Percentiles rank a stretch among this genome's conserved stretches.
phyloP scores from a whole-genome alignment of 768 basidiomycete species.

The Daedaleopsis sinensis region DNA sequence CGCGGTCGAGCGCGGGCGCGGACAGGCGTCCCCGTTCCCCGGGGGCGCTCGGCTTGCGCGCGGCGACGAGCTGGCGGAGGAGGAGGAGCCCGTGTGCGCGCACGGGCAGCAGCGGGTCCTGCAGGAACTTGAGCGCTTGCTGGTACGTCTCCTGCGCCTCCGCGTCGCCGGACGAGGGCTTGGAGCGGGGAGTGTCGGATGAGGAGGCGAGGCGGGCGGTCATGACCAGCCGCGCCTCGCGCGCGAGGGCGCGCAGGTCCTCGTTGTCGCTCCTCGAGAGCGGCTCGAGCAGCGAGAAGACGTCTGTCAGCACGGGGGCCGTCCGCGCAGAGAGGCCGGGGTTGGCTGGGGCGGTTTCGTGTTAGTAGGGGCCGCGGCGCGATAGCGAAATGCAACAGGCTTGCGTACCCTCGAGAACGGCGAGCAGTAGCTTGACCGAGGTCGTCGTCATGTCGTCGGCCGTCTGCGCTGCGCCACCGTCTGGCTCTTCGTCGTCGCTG shows the following conservation, averaged over 20 bases:
- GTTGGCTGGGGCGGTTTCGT: constrained; percentile 40
- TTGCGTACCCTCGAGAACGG: constrained; percentile 79
- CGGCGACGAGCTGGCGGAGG: constrained; percentile 73
- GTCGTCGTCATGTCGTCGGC: constrained; percentile 60
- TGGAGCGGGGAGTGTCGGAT: constrained; percentile 38
- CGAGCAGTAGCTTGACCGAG: constrained; percentile 77
- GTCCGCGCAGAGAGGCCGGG: constrained; percentile 61
- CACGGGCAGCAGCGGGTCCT: constrained; percentile 92
- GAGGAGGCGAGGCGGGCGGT: constrained; percentile 75
- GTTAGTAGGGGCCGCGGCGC: background rate
- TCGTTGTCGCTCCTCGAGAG: constrained; percentile 51
- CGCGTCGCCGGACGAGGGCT: constrained; percentile 34
- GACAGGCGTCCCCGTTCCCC: constrained; percentile 1
- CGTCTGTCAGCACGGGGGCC: constrained; percentile 68
- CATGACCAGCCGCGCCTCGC: constrained; percentile 84
- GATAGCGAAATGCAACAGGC: background rate
- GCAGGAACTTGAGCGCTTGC: constrained; percentile 82
- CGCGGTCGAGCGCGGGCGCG: constrained; percentile 47
- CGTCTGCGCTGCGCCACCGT: constrained; percentile 50
- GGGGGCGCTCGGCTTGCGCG: constrained; percentile 26
- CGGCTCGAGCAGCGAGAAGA: constrained; percentile 66
- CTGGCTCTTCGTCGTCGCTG: constrained; percentile 56
- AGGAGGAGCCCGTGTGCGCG: constrained; percentile 90
- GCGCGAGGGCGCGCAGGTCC: constrained; percentile 59
- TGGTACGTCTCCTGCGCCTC: constrained; percentile 75